Evolutionary conservation across 2,329 filamentous ascomycete species (phyloP), one percentile per base, ranked within the genome.

Genomic region (Colletotrichum sp.): DNA sequence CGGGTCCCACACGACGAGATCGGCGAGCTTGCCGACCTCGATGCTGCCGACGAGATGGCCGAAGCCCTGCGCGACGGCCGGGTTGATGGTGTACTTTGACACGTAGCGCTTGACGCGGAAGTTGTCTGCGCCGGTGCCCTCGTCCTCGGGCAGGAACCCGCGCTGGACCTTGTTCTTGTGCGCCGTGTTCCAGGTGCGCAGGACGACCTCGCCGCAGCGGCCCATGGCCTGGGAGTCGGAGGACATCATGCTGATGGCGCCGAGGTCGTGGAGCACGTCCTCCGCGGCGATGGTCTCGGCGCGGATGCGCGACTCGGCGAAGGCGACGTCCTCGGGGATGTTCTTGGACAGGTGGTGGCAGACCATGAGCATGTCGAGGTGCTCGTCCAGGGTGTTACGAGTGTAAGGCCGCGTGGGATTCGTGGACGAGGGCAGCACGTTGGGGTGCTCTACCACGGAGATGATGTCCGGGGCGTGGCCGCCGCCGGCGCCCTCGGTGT

Each of bases 311-410:
- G 93, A 95, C 86, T 99, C 96, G 64, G 96, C 96, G 81, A 99
- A 99, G 2, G 96, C 96, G 16, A 99, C 94, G 83, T 99, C 96
- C 86, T 99, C 96, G 74, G 96, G 95, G 75, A 98, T 98, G 85
- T 98, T 93, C 84, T 95, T 95, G 68, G 93, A 96, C 12, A 99
- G 88, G 82, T 99, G 96, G 84, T 99, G 96, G 88, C 96, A 99
- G 48, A 98, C 95, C 96, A 98, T 98, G 63, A 98, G 88, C 96
- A 99, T 99, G 86, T 99, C 96, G 16, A 98, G 91, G 85, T 99
- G 96, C 85, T 99, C 96, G 82, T 98, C 96, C 0, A 99, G 90
- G 0, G 96, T 99, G 87, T 99, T 98, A 78, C 90, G 89, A 3
- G 96, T 99, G 85, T 93, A 98, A 1, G 96, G 96, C 3, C 96